Evolutionary conservation across 2,329 filamentous ascomycete species (phyloP).

Genomic region (Pseudocercospora macadamiae): DNA sequence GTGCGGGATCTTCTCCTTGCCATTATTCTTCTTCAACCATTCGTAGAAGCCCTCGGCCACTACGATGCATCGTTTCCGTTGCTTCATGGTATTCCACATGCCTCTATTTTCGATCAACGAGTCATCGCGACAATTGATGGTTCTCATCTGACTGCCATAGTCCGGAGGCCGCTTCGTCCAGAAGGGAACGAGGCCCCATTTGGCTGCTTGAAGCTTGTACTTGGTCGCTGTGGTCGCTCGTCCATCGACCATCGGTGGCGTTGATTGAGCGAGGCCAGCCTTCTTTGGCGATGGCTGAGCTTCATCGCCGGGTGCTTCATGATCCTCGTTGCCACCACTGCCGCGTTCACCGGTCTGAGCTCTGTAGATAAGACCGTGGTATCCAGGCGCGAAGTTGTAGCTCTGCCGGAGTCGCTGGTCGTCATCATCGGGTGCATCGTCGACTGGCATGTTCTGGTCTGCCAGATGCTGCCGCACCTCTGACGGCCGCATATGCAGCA

Average conservation of each 20-base stretch:
- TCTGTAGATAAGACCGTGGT: slow-evolving; percentile 82
- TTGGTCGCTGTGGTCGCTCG: slow-evolving; percentile 47
- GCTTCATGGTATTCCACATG: slow-evolving; percentile 93
- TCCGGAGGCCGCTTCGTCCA: slow-evolving; percentile 87
- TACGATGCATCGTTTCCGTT: slow-evolving; percentile 82
- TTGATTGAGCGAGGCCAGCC: slow-evolving; percentile 27
- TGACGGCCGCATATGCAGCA: slow-evolving; percentile 63
- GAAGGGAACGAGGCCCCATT: slow-evolving; percentile 92
- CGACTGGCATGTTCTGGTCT: slow-evolving; percentile 72
- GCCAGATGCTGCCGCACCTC: slow-evolving; percentile 75
- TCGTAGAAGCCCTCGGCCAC: slow-evolving; percentile 94
- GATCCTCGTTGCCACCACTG: slow-evolving; percentile 23
- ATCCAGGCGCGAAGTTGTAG: slow-evolving; percentile 92
- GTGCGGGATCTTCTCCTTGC: slow-evolving; percentile 82
- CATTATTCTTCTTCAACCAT: slow-evolving; percentile 79
- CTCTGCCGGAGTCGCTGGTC: slow-evolving; percentile 73
- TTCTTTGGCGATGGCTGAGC: slow-evolving; percentile 32
- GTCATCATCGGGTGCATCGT: slow-evolving; percentile 69
- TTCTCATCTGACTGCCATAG: slow-evolving; percentile 77
- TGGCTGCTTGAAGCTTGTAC: slow-evolving; percentile 90
- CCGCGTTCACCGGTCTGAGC: slow-evolving; percentile 66
- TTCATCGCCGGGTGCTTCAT: slow-evolving; percentile 29
- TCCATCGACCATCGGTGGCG: slow-evolving; percentile 24
- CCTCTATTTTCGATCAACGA: slow-evolving; percentile 74
- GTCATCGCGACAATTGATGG: slow-evolving; percentile 94